Evolutionary conservation across 1,284 basidiomycete genomes (phyloP), one percentile per base, ranked within the genome.

Genomic region (Melampsora larici-populina): DNA sequence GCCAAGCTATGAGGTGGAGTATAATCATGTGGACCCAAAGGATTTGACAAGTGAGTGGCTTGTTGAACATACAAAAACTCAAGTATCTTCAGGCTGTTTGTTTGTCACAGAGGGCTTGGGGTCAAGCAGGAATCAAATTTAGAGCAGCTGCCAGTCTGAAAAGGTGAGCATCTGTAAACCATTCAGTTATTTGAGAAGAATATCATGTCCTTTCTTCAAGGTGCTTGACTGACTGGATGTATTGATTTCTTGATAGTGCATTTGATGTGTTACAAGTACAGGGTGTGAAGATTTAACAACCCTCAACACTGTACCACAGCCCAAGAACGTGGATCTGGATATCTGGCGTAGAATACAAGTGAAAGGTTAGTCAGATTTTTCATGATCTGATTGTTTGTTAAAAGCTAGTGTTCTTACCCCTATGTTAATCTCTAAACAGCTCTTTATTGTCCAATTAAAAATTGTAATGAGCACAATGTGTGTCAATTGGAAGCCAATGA

Each of bases 1-100:
- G 80, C 92, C 93, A 0, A 93, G 92, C 0, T 96, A 95, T 84
- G 93, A 93, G 1, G 93, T 96, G 46, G 93, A 96, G 82, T 96
- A 95, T 81, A 93, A 95, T 81, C 90, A 93, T 81, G 87, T 95
- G n/a, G 93, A 95, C 84, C 90, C 93, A 6, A 86, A 91, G 49
- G 92, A 94, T 81, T 86, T 95, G 51, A 86, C 85, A 40, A 85
- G 91, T 91, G 29, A n/a, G 78, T 58, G 55, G 11, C 13, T 79
- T 3, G 90, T 90, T 80, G 81, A 85, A 62, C 79, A 81, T 0
- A 88, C 87, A 3, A 86, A 87, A 48, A 81, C 82, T 3, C 86
- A 88, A 26, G 85, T 94, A 79, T 60, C 85, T 94, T 55, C 86
- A 88, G 80, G 55, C 60, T 2, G 74, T 78, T 29, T 78, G 78